Evolutionary conservation across 176 grass and related monocot species (phyloP).

Genomic region (Microstegium vimineum): DNA sequence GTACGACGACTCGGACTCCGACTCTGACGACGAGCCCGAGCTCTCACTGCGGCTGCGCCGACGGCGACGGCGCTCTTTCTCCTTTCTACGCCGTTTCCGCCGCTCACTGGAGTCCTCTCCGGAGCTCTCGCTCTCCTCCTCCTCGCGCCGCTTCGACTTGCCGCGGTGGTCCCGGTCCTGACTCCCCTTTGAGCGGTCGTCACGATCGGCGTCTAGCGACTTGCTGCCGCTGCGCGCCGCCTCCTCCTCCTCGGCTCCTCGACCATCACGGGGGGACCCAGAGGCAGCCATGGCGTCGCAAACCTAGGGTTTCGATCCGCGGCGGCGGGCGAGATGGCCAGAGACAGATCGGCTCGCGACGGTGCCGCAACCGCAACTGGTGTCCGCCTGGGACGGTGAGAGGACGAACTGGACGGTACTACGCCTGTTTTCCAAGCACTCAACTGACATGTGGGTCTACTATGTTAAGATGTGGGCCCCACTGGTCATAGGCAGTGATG

Average conservation of each 20-base stretch:
- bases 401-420: too few relatives aligned
- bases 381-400: too few relatives aligned
- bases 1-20: slow-evolving; percentile 51
- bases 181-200: slow-evolving; percentile 28
- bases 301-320: slow-evolving; percentile 37
- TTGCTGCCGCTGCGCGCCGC: slow-evolving; percentile 35
- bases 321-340: neutral
- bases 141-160: slow-evolving; percentile 50
- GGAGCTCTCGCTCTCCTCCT: slow-evolving; percentile 38
- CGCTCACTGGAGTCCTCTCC: slow-evolving; percentile 49
- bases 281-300: slow-evolving; percentile 20
- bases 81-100: slow-evolving; percentile 52
- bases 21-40: slow-evolving; percentile 45
- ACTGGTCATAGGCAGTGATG: too few relatives aligned
- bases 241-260: slow-evolving; percentile 8
- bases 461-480: too few relatives aligned
- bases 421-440: too few relatives aligned
- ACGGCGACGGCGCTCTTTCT: slow-evolving; percentile 41
- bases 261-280: slow-evolving; percentile 3
- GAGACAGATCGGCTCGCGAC: too few relatives aligned
- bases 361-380: too few relatives aligned
- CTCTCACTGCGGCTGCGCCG: slow-evolving; percentile 42
- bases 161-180: slow-evolving; percentile 22
- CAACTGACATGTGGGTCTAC: too few relatives aligned
- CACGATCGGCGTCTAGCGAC: slow-evolving; percentile 26